These are phyloP conservation scores for Phyllachora maydis DNA, from an alignment of 2,329 filamentous ascomycete species.

Conservation along the genomic window DNA sequence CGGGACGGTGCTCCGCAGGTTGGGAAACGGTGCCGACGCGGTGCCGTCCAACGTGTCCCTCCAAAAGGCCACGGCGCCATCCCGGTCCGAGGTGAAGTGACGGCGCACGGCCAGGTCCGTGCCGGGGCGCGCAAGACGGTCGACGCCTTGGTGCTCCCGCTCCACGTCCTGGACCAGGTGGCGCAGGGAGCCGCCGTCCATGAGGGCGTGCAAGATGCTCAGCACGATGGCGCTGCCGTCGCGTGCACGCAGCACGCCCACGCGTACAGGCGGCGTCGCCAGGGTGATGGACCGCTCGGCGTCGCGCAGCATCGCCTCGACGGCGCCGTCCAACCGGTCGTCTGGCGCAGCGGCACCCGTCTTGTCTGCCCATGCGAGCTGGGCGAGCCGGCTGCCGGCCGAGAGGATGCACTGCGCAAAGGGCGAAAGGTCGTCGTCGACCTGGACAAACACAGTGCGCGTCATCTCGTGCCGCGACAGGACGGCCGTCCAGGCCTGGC, in stretches of 20 bases:
- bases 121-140: slow-evolving; percentile 3
- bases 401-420: not conserved
- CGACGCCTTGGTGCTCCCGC: slow-evolving; percentile 5
- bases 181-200: slow-evolving; percentile 14
- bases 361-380: not conserved
- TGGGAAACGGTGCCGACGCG: not conserved
- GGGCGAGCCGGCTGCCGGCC: not conserved
- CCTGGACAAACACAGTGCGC: not conserved
- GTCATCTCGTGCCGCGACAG: not conserved
- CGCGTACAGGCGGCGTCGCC: not conserved
- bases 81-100: not conserved
- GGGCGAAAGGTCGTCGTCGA: not conserved
- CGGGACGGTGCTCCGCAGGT: not conserved
- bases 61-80: slow-evolving; percentile 1
- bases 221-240: slow-evolving; percentile 7
- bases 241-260: slow-evolving; percentile 1
- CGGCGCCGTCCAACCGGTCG: not conserved
- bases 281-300: not conserved
- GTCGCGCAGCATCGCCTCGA: not conserved
- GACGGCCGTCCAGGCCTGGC: not conserved
- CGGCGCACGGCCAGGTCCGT: slow-evolving; percentile 2
- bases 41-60: slow-evolving; percentile 1
- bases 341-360: not conserved
- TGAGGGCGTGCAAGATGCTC: slow-evolving; percentile 15
- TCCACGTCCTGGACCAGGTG: slow-evolving; percentile 12